These are phyloP conservation scores for Aspergillus mulundensis DNA, from an alignment of 495 filamentous ascomycete species.

Conservation along the genomic window DNA sequence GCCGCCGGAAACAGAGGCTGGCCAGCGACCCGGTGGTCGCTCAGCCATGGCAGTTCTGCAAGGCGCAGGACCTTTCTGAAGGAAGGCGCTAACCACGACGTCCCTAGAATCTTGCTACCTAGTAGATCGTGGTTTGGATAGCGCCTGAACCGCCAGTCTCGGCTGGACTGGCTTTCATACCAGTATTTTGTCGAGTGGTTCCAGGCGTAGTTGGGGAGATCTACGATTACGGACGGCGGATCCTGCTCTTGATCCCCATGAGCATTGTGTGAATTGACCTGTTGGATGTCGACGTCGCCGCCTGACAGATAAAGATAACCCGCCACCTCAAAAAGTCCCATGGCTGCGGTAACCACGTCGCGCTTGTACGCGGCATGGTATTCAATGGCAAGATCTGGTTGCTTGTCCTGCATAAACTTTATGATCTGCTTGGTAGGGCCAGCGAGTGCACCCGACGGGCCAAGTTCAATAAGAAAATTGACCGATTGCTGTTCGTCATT, in stretches of 20 bases:
- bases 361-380: too few relatives aligned
- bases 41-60: constrained; percentile 10
- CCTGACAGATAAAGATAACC: background rate
- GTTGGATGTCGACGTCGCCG: background rate
- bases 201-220: constrained; percentile 14
- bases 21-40: constrained; percentile 9
- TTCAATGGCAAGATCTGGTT: too few relatives aligned
- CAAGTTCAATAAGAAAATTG: background rate
- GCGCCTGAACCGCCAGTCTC: background rate
- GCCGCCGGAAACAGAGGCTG: constrained; percentile 47
- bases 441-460: background rate
- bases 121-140: constrained; percentile 11
- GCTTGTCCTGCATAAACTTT: background rate
- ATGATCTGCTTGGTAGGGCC: background rate
- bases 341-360: background rate
- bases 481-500: background rate
- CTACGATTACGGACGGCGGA: background rate
- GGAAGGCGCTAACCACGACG: too few relatives aligned
- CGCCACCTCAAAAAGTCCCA: background rate
- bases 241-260: background rate
- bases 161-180: background rate
- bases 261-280: background rate
- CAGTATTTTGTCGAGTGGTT: background rate
- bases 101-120: background rate
- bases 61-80: constrained; percentile 13